phyloP scores from a whole-genome alignment of 192 early-diverging fungal genomes.

The Coemansia sp. region DNA sequence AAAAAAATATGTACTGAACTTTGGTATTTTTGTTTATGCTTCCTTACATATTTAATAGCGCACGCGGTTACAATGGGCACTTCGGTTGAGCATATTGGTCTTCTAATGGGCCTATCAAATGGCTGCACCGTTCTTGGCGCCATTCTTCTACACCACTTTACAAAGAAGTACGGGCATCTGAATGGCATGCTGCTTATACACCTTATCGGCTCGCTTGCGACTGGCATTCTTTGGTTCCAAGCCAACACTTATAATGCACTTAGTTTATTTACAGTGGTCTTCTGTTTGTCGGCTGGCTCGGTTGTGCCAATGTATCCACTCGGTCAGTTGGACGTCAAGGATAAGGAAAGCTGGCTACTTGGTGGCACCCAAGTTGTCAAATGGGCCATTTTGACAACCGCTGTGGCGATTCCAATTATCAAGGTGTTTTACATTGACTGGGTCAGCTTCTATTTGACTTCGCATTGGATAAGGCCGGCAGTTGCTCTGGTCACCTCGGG shows the following conservation, averaged over 20 bases:
- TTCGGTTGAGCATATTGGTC: constrained; percentile 51
- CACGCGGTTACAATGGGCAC: constrained; percentile 46
- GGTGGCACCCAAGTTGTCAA: constrained; percentile 49
- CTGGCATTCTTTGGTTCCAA: constrained; percentile 29
- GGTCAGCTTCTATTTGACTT: constrained; percentile 36
- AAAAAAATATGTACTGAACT: not conserved
- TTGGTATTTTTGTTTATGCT: not conserved
- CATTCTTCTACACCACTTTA: constrained; percentile 53
- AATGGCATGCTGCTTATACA: constrained; percentile 55
- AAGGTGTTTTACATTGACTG: constrained; percentile 56
- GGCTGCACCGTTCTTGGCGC: constrained; percentile 47
- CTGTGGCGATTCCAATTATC: constrained; percentile 47
- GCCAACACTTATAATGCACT: constrained; percentile 40
- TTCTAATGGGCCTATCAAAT: constrained; percentile 47
- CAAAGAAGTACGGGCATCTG: constrained; percentile 43
- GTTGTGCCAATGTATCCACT: constrained; percentile 55
- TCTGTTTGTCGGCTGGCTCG: constrained; percentile 49
- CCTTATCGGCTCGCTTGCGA: constrained; percentile 25
- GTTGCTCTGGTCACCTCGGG: constrained; percentile 31
- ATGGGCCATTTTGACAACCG: constrained; percentile 49
- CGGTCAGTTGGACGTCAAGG: constrained; percentile 43
- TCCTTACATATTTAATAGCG: constrained; percentile 19
- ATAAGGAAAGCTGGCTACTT: constrained; percentile 51
- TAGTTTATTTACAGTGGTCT: constrained; percentile 38
- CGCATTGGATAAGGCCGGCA: constrained; percentile 43